A percentile compares a stretch with the other conserved stretches of the same genome.
Conservation (phyloP, 2,329 filamentous ascomycete species). For the Lecanicillium sp. region DNA sequence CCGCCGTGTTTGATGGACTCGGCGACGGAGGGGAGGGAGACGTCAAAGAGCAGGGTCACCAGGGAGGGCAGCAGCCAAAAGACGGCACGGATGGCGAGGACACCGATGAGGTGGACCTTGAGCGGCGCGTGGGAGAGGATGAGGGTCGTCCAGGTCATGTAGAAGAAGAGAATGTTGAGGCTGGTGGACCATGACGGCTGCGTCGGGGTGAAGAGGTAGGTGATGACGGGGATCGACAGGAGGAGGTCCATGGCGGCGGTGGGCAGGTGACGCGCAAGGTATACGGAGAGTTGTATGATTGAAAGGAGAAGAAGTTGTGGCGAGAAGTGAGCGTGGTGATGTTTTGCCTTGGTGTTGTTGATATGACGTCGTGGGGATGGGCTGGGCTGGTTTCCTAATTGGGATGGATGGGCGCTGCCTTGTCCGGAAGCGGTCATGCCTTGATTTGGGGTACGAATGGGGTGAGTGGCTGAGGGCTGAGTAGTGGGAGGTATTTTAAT, state of each 20-base stretch:
- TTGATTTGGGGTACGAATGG: too few species aligned
- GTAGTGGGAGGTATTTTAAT: too few species aligned
- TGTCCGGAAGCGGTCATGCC: too few species aligned
- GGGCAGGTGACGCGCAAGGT: too few species aligned
- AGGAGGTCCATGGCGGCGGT: constrained; percentile 51
- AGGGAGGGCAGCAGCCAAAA: constrained; percentile 70
- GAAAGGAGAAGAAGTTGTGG: too few species aligned
- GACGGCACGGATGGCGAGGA: constrained; percentile 56
- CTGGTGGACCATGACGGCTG: constrained; percentile 67
- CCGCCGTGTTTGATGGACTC: constrained; percentile 63
- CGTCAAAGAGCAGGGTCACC: constrained; percentile 66
- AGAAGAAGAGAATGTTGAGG: constrained; percentile 81
- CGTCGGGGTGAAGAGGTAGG: constrained; percentile 55
- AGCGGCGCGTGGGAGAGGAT: constrained; percentile 70
- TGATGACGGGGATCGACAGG: constrained; percentile 64
- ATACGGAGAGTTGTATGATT: too few species aligned
- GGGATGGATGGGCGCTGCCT: too few species aligned
- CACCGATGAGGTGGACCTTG: constrained; percentile 66
- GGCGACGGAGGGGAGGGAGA: constrained; percentile 59
- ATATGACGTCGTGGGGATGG: too few species aligned
- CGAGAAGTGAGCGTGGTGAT: too few species aligned
- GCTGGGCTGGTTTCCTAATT: too few species aligned
- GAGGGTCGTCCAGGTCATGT: constrained; percentile 81
- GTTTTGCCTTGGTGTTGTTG: too few species aligned
- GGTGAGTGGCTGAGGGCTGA: too few species aligned